Evolutionary conservation across 2,329 filamentous ascomycete genomes (phyloP).

Genomic region (Fusarium sp.): DNA sequence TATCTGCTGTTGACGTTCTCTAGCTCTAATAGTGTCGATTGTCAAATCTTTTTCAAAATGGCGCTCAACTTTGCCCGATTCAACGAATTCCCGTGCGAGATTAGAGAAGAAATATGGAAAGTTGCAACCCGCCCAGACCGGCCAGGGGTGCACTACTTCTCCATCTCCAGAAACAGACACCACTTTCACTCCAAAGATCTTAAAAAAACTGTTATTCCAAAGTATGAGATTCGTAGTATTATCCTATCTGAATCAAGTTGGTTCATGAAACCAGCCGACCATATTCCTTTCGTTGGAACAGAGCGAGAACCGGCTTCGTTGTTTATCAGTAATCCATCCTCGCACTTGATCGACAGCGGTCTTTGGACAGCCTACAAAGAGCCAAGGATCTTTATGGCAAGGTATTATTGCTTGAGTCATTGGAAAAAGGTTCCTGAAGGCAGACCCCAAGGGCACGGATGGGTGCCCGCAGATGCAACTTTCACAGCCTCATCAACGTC

Average conservation of each 20-base stretch:
- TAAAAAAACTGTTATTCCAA: background rate
- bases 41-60: background rate
- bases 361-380: background rate
- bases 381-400: background rate
- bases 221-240: background rate
- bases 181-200: background rate
- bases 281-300: background rate
- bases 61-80: background rate
- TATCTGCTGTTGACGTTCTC: background rate
- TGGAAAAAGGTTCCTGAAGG: background rate
- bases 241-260: background rate
- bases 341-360: background rate
- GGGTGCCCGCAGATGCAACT: background rate
- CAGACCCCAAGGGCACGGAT: background rate
- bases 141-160: background rate
- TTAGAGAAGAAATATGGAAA: background rate
- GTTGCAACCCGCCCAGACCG: background rate
- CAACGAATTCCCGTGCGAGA: background rate
- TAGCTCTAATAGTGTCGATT: background rate
- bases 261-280: background rate
- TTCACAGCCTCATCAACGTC: background rate
- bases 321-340: background rate
- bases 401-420: background rate
- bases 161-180: background rate
- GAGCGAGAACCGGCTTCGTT: background rate